A percentile compares a stretch with the other conserved stretches of the same genome.
These are phyloP conservation scores for Nepenthes alata DNA, from an alignment of 179 eudicot species.

Conservation along the genomic window DNA sequence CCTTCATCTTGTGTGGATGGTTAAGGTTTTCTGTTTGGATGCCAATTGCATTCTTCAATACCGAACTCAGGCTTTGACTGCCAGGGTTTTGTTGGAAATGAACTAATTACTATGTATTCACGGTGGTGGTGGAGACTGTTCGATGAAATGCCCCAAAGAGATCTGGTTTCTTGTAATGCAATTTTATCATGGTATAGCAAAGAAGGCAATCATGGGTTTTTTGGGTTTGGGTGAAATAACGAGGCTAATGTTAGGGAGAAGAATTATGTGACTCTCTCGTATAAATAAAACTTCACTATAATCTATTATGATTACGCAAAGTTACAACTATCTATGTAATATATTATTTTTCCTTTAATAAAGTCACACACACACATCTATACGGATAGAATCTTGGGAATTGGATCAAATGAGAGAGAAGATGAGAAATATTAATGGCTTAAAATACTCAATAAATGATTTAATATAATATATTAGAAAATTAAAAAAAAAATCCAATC, in stretches of 20 bases:
- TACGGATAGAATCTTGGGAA: no score
- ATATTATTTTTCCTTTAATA: no score
- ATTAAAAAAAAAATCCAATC: no score
- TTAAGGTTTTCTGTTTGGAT: conserved; percentile 49
- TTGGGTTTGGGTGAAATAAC: conserved; percentile 49
- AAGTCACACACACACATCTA: no score
- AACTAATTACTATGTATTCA: conserved; percentile 58
- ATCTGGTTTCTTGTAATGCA: conserved; percentile 88
- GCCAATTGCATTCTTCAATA: conserved; percentile 46
- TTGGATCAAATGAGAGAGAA: no score
- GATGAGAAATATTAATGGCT: no score
- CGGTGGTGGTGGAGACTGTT: conserved; percentile 63
- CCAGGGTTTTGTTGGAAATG: conserved; percentile 65
- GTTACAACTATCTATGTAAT: no score
- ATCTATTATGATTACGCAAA: no score
- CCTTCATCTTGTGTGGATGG: conserved; percentile 50
- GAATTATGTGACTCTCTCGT: no score
- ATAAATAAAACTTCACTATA: no score
- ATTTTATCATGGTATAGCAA: conserved; percentile 70
- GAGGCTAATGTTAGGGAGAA: conserved; percentile 5
- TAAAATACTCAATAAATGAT: no score
- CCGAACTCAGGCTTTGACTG: conserved; percentile 38
- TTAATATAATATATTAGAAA: no score
- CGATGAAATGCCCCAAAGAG: conserved; percentile 52
- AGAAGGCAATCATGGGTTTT: conserved; percentile 50